These are phyloP conservation scores for Ceratobasidium theobromae DNA, from an alignment of 1,284 basidiomycete species.

Conservation along the genomic window DNA sequence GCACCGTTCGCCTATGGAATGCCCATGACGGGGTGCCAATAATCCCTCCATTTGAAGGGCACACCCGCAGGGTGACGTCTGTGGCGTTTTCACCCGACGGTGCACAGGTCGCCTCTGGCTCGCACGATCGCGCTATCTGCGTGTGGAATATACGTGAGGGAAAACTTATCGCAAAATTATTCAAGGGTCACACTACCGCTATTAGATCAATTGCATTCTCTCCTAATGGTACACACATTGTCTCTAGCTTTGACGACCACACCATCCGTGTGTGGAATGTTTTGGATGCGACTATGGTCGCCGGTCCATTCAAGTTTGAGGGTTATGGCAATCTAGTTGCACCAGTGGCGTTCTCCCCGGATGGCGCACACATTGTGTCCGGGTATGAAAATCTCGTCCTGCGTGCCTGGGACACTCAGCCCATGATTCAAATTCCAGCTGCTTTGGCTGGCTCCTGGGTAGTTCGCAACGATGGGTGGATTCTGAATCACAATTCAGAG, in stretches of 20 bases:
- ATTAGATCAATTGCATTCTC: conserved; percentile 23
- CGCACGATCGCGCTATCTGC: neutral
- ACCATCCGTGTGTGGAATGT: conserved; percentile 31
- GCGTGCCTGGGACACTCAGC: neutral
- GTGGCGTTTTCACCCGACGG: neutral
- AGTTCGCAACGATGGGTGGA: neutral
- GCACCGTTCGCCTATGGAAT: conserved; percentile 7
- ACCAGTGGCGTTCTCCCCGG: neutral
- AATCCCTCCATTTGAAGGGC: neutral
- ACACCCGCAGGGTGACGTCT: neutral
- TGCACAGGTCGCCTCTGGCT: neutral
- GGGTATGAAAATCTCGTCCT: neutral
- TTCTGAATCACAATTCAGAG: neutral
- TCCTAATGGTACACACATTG: neutral
- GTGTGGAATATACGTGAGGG: neutral
- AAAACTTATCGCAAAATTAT: neutral
- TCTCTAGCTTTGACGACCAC: conserved; percentile 25
- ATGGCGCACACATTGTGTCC: neutral
- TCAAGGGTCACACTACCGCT: neutral
- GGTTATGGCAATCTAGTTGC: neutral
- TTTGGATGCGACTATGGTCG: neutral
- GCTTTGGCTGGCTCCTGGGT: neutral
- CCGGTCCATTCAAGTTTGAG: neutral
- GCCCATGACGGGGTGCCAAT: neutral
- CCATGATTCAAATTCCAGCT: neutral